Base-by-base conservation (phyloP, 768 basidiomycete genomes). In the Exsudoporus frostii region DNA sequence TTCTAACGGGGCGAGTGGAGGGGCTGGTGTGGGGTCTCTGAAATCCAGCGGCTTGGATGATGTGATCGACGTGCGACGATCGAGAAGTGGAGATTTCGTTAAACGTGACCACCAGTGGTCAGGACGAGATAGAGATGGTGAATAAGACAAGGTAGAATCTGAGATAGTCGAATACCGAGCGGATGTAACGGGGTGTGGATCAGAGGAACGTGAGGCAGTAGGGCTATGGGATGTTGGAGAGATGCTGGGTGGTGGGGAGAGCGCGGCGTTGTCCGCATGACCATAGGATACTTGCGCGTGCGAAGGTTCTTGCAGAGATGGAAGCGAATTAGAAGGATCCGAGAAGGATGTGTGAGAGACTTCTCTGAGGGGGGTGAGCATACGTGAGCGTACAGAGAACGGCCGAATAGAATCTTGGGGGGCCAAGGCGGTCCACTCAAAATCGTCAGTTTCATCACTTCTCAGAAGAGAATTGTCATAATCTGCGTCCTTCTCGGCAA, bases 31-130 rank as follows among this genome's bases (percentile, higher is more conserved):
- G 1, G 92, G 92, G 69, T 95, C 92, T 20, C 88, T 80, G 63
- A 93, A 81, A 20, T 90, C 85, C 14, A 76, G 65, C 41, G 42
- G 59, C 53, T 47, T 68, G 61, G 54, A 64, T 51, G 70, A 64
- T 50, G 70, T 70, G 50, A 74, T 74, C 59, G 77, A 82, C 11
- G 70, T 54, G 24, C 76, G 74, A 37, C 83, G 78, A 57, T 88
- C 87, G 25, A 87, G 75, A 45, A 89, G 73, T 32, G 82, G 79
- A 17, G 83, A 79, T 50, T 80, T 81, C 14, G 87, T 75, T 61
- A 94, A 84, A 3, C 87, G 83, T 9, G 77, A 70, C 86, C 90
- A 94, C 88, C 90, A 91, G 11, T 78, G 83, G 64, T 89, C 82
- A 38, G 81, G 85, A 7, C 89, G 77, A 40, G 80, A 79, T 42